phyloP scores from a whole-genome alignment of 1,139 yeast species.

The Nakaseomyces bracarensis region DNA sequence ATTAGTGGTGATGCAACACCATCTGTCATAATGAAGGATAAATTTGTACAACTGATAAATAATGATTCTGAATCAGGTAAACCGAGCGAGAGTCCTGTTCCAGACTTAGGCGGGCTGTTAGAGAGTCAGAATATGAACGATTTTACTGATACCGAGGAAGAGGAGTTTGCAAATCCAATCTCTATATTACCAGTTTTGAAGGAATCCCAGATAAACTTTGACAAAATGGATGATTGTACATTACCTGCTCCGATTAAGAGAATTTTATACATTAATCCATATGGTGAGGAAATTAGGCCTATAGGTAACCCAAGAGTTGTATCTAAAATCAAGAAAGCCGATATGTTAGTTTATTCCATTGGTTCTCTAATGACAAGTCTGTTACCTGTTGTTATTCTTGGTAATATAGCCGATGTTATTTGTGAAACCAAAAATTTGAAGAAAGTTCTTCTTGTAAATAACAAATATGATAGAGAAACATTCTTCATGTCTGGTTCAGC shows the following conservation, averaged over 20 bases:
- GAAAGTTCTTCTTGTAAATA: conserved; percentile 58
- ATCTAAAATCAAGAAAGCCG: conserved; percentile 43
- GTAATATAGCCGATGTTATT: conserved; percentile 62
- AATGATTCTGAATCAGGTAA: conserved; percentile 1
- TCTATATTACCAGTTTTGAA: conserved; percentile 67
- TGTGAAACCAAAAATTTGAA: conserved; percentile 31
- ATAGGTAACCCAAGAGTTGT: conserved; percentile 59
- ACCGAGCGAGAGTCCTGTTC: background rate
- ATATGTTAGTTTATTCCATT: conserved; percentile 64
- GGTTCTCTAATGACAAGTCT: conserved; percentile 87
- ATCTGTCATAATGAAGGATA: conserved; percentile 3
- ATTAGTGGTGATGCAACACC: background rate
- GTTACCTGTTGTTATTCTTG: conserved; percentile 64
- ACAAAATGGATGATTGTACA: conserved; percentile 49
- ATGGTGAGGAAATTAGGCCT: conserved; percentile 83
- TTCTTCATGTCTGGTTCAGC: conserved; percentile 53
- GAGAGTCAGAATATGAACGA: conserved; percentile 1
- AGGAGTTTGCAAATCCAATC: conserved; percentile 52
- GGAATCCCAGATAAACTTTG: conserved; percentile 65
- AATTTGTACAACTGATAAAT: conserved; percentile 10
- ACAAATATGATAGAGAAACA: conserved; percentile 70
- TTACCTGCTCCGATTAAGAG: conserved; percentile 68
- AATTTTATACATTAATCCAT: conserved; percentile 75
- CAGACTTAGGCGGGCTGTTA: background rate
- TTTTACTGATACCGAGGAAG: conserved; percentile 32